Conservation (phyloP, 306 rosid species). For the Spatholobus suberectus region DNA sequence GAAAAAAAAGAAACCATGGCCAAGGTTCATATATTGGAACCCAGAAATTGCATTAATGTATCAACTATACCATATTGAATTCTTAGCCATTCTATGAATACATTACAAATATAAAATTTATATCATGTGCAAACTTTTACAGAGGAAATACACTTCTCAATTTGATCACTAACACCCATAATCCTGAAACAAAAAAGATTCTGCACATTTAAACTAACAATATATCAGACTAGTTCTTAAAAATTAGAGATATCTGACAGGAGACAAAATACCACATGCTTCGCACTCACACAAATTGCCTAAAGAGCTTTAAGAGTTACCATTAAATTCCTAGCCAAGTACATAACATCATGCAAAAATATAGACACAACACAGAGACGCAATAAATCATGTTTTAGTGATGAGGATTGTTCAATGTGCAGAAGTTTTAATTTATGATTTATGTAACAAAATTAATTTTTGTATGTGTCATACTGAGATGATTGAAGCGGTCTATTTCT, state of each 20-base stretch:
- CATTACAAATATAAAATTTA: conserved; percentile 3
- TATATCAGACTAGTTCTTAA: not conserved
- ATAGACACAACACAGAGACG: not conserved
- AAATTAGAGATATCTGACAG: conserved; percentile 11
- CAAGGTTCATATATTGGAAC: conserved; percentile 18
- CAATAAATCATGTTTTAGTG: conserved; percentile 10
- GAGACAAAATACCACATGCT: not conserved
- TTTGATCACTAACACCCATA: not conserved
- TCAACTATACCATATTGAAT: conserved; percentile 9
- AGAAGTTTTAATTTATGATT: conserved; percentile 18
- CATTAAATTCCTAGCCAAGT: conserved; percentile 11
- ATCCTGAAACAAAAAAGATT: not conserved
- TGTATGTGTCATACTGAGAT: not conserved
- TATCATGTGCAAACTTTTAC: not conserved
- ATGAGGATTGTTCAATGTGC: conserved; percentile 7
- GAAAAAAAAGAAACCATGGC: conserved; percentile 20
- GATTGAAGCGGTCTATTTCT: conserved; percentile 20
- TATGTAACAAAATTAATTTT: conserved; percentile 13
- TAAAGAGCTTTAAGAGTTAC: conserved; percentile 9
- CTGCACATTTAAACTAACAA: conserved; percentile 24
- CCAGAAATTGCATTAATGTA: conserved; percentile 12
- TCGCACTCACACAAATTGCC: not conserved
- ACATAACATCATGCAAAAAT: conserved; percentile 20
- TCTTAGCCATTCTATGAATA: not conserved
- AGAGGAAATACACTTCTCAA: not conserved